Percentiles rank a stretch among this genome's conserved stretches.
Conservation (phyloP, 371 early-diverging fungal species). For the Paraphysoderma sedebokerense region DNA sequence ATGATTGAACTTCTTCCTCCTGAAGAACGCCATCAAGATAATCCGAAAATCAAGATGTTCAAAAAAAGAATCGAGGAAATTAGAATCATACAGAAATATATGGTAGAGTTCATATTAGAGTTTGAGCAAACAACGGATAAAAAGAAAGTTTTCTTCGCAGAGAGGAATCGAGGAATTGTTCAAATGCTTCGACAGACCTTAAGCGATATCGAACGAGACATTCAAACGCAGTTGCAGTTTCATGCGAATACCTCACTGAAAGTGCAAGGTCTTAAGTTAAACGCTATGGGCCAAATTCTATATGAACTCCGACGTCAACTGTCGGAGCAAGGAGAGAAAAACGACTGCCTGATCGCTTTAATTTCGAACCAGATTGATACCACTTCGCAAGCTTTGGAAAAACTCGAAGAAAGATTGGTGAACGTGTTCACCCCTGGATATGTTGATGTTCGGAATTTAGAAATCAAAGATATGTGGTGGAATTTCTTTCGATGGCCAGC, state of each 20-base stretch:
- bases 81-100: too few relatives aligned
- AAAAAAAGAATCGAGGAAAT: neutral
- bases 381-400: neutral
- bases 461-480: neutral
- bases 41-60: neutral
- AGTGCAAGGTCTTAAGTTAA: neutral
- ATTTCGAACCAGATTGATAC: neutral
- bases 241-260: neutral
- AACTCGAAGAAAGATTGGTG: neutral
- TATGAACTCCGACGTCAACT: neutral
- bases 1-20: constrained; percentile 1
- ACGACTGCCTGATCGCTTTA: neutral
- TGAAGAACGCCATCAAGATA: neutral
- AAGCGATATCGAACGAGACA: neutral
- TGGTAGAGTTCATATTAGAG: neutral
- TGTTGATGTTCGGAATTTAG: neutral
- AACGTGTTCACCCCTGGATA: neutral
- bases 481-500: constrained; percentile 1
- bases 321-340: neutral
- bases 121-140: neutral
- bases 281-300: neutral
- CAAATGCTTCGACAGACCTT: neutral
- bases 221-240: neutral
- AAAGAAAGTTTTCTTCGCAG: neutral
- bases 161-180: neutral